Conservation (phyloP, 2,329 filamentous ascomycete species). For the Ceratocystis cubensis region DNA sequence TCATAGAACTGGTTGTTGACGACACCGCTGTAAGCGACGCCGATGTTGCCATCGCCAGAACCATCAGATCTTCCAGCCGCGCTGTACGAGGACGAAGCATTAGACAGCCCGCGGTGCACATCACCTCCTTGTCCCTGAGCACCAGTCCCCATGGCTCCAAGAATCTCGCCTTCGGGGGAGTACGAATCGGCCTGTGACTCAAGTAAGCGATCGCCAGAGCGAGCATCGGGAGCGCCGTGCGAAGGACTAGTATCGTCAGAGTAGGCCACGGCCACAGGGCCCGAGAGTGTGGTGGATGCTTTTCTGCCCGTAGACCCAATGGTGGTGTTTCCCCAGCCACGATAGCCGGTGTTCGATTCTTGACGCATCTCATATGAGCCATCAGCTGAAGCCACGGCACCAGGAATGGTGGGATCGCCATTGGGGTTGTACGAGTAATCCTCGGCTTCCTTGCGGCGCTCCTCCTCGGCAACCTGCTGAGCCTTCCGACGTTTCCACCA, state of each 20-base stretch:
- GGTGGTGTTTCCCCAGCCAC: conserved; percentile 78
- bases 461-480: conserved; percentile 71
- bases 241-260: conserved; percentile 55
- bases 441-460: conserved; percentile 88
- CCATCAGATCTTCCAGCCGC: conserved; percentile 62
- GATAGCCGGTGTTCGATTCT: conserved; percentile 65
- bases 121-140: conserved; percentile 36
- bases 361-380: conserved; percentile 64
- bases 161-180: conserved; percentile 64
- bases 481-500: conserved; percentile 84
- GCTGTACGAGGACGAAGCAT: conserved; percentile 93
- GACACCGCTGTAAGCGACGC: conserved; percentile 37
- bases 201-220: conserved; percentile 55
- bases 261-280: conserved; percentile 51
- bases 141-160: conserved; percentile 68
- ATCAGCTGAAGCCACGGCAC: conserved; percentile 36
- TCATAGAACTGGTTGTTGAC: conserved; percentile 35
- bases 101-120: conserved; percentile 80
- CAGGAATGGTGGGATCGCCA: conserved; percentile 65
- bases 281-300: conserved; percentile 78
- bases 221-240: conserved; percentile 54
- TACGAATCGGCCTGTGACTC: conserved; percentile 33
- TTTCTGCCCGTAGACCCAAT: conserved; percentile 57
- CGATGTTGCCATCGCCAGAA: conserved; percentile 40
- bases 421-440: conserved; percentile 99